Evolutionary conservation across 116 monocot species (phyloP), one percentile per base, ranked within the genome.

Genomic region (Cymodocea nodosa): DNA sequence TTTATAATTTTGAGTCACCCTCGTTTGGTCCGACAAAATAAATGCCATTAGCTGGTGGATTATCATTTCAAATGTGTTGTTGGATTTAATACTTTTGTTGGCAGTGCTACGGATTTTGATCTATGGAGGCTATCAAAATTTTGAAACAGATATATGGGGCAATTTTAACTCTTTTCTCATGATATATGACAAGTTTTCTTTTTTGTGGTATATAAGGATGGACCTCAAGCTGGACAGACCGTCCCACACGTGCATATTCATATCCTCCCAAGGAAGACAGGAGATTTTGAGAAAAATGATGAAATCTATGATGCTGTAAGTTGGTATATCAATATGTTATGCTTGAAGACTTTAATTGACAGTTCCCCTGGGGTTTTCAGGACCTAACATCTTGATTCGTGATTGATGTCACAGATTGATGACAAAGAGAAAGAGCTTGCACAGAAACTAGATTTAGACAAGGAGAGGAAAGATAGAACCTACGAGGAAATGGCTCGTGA

Each of bases 241-340:
- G 93, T 93, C 64, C 81, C 89, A 25, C 93, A 93, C 76, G 89
- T 89, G 51, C 93, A 89, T 70, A 89, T 93, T 54, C 89, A 89
- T 60, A 74, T 93, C 59, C 67, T 93, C 36, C 93, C 89, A 1
- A 79, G 93, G 71, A 93, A 80, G 68, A 65, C 5, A 44, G 89
- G 86, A 3, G 93, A 93, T 68, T 93, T 93, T 84, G 83, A 89
- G 74, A 86, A 86, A 30, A 93, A 89, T 71, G 93, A 93, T 86
- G 93, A 93, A 80, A 89, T 93, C 23, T 93, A 93, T 76, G 86
- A 93, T 72, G 89, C 83, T 40, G 93, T 93, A 73, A 73, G 86
- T 67, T 20, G 17, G 5, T 15, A 20, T 30, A 19, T 69, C 35
- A 9, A 52, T 23, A 14, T 12, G 15, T 59, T 30, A 2, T 20